Conservation (phyloP, 352 stramenopile genomes). For the Globisporangium camurandrum region DNA sequence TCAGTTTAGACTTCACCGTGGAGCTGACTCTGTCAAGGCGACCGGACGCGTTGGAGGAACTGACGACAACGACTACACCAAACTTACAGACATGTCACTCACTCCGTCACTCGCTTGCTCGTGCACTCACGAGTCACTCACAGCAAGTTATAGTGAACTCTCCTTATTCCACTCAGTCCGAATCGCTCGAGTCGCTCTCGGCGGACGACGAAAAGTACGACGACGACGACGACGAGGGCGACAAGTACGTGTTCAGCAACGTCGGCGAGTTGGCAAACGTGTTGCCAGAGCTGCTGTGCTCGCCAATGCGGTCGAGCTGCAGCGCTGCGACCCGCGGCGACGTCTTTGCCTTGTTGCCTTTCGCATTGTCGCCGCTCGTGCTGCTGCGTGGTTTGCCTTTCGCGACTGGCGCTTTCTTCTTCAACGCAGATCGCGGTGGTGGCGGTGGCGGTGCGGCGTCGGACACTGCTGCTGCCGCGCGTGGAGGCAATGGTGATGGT, state of each 20-base stretch:
- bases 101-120: not conserved
- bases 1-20: too few relatives aligned
- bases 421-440: constrained; percentile 5
- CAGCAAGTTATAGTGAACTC: too few relatives aligned
- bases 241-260: constrained; percentile 56
- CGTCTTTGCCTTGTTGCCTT: constrained; percentile 10
- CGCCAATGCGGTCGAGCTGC: constrained; percentile 8
- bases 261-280: constrained; percentile 26
- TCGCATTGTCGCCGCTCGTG: not conserved
- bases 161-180: constrained; percentile 22
- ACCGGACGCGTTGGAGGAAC: too few relatives aligned
- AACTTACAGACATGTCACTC: too few relatives aligned
- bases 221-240: constrained; percentile 64
- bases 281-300: constrained; percentile 1
- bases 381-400: constrained; percentile 11
- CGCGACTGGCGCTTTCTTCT: constrained; percentile 9
- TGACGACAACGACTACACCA: too few relatives aligned
- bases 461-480: not conserved
- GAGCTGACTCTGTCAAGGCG: too few relatives aligned
- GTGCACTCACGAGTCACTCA: too few relatives aligned
- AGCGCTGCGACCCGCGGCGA: constrained; percentile 9
- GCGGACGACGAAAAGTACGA: constrained; percentile 74
- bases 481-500: constrained; percentile 10
- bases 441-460: constrained; percentile 9
- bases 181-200: constrained; percentile 59